Base-by-base conservation (phyloP, 768 basidiomycete genomes). In the Termitomyces sp. region DNA sequence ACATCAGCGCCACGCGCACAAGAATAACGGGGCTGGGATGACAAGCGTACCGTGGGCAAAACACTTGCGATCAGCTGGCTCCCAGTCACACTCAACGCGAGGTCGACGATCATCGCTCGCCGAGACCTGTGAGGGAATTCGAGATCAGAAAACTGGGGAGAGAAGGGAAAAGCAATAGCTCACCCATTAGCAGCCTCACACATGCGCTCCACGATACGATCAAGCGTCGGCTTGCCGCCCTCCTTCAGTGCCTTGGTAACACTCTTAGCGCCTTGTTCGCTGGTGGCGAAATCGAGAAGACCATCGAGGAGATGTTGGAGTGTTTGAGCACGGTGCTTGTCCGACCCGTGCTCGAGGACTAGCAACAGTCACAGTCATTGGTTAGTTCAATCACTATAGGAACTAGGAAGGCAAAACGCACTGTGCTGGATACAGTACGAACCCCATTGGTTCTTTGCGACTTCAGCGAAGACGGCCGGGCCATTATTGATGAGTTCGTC, bases 361-460 rank as follows among this genome's bases (percentile, higher is more conserved):
- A 47, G 41, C 21, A 5, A 26, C 28, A 5, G 15, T 50, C 24
- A 17, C 19, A 14, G 24, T 26, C 11, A 24, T 41, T 40, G 24
- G 42, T 40, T 8, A 19, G 35, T 30, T 6, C 2, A 26, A 14
- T 4, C 3, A 34, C 34, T 32, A 10, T 46, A 51, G n/a, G 34
- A 49, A 34, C 30, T 9, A 22, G 34, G 24, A 32, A 24, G 57
- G 30, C 17, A 40, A 54, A 10, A 70, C 89, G 54, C 60, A 91
- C 90, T 90, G 55, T 91, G 90, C 61, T 91, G 88, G 26, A 92
- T 77, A 66, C 90, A 92, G 62, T 91, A 93, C 1, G 88, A 87
- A 11, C 91, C 91, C 90, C 90, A 93, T 65, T 93, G 90, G 58
- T 83, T 93, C 73, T 89, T 91, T 19, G 86, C 77, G 17, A 93